A percentile compares a stretch with the other conserved stretches of the same genome.
These are phyloP conservation scores for Leccinellum albellum DNA, from an alignment of 768 basidiomycete species.

Conservation along the genomic window DNA sequence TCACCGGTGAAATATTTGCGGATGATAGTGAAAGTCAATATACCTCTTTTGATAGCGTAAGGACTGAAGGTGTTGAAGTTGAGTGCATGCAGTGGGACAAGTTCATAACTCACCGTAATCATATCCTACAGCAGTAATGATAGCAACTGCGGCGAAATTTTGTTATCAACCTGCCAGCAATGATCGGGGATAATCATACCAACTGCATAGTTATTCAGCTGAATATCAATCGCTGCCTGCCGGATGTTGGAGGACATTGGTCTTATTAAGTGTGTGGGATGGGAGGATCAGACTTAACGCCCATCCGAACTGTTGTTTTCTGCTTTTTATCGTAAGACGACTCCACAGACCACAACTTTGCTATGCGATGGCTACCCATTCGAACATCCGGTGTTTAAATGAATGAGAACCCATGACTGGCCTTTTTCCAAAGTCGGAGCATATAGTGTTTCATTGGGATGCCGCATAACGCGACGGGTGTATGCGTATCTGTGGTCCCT, in stretches of 20 bases:
- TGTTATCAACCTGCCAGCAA: neutral
- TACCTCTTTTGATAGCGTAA: neutral
- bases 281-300: neutral
- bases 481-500: slow-evolving; percentile 3
- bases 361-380: neutral
- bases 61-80: neutral
- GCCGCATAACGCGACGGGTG: neutral
- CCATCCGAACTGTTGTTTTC: no score
- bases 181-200: neutral
- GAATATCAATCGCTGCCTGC: neutral
- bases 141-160: neutral
- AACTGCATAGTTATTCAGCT: neutral
- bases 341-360: no score
- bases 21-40: neutral
- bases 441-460: neutral
- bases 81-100: neutral
- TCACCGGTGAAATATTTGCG: neutral
- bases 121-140: neutral
- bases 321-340: neutral
- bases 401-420: neutral
- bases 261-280: neutral
- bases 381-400: neutral
- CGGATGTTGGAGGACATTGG: neutral
- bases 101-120: neutral
- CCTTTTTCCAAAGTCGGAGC: neutral